Base-by-base conservation (phyloP, 2,329 filamentous ascomycete species). In the Thyridium curvatum region DNA sequence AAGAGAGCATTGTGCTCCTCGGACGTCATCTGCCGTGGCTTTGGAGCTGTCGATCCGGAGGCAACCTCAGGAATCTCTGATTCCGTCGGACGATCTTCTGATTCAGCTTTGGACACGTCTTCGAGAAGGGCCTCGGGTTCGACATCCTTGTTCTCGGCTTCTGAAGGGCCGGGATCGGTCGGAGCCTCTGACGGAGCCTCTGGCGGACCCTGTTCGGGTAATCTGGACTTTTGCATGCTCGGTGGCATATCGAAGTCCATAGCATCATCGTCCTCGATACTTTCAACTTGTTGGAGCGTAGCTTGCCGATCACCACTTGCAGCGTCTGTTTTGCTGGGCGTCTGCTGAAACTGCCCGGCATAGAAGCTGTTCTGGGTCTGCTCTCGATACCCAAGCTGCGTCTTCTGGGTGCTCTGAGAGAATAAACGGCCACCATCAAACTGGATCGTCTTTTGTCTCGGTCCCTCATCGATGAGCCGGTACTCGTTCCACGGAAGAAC, bases 1-100 rank as follows among this genome's bases (percentile, higher is more conserved):
- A 97, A 71, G 42, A 84, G 69, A 9, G 86, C 85, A 54, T 97
- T 98, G 60, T 97, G 89, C 55, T 96, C 86, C 60, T 98, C 91
- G 0, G 93, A 86, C 0, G 88, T 95, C 66, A 93, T 62, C 0
- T 54, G 46, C 55, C 32, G 16, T 10, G 43, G 42, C 7, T 17
- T 44, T 21, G 41, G 8, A 14, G 26, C 17, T 26, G 18, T 39
- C 13, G 34, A 28, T 12, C 29, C 16, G 4, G 29, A 15, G 10
- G 15, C 16, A 4, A 6, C 33, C n/a, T 29, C 30, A 3, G 30
- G 4, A 10, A 16, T 12, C 9, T 38, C 18, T n/a, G n/a, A 26
- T 26, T 6, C 21, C 10, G 21, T 26, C n/a, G n/a, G n/a, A n/a
- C n/a, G n/a, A n/a, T n/a, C n/a, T 26, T 26, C 21, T 26, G 21